Evolutionary conservation across 2,329 filamentous ascomycete genomes (phyloP).

Genomic region (Fusarium nematophilum): DNA sequence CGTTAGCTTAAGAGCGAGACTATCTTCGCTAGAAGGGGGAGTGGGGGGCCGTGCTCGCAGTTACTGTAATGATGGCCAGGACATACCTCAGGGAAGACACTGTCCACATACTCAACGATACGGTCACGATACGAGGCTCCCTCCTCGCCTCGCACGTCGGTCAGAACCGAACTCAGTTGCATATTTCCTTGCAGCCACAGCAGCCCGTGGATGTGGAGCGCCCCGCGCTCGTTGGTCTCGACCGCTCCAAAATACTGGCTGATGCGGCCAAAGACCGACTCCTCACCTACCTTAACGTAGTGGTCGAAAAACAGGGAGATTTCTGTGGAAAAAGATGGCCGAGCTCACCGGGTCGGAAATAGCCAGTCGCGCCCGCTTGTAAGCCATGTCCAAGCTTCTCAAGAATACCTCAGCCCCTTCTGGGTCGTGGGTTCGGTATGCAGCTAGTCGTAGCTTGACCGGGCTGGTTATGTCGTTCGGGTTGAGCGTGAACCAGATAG

Average conservation of each 20-base stretch:
- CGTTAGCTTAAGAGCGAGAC: too few species aligned
- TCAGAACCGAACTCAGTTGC: not conserved
- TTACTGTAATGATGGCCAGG: too few species aligned
- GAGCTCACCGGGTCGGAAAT: slow-evolving; percentile 16
- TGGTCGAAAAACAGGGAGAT: slow-evolving; percentile 6
- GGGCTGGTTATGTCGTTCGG: slow-evolving; percentile 2
- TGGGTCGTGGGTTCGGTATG: not conserved
- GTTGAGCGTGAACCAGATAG: slow-evolving; percentile 11
- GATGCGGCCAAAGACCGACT: not conserved
- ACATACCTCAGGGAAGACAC: slow-evolving; percentile 8
- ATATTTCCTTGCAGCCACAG: slow-evolving; percentile 10
- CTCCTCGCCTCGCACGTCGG: not conserved
- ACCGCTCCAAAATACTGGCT: too few species aligned
- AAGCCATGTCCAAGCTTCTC: not conserved
- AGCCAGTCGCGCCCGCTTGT: not conserved
- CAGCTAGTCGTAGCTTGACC: not conserved
- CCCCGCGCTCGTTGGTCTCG: too few species aligned
- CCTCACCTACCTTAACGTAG: not conserved
- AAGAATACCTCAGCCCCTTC: not conserved
- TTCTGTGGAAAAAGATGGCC: slow-evolving; percentile 5
- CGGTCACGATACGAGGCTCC: not conserved
- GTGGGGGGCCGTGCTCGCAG: too few species aligned
- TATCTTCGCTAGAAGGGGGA: too few species aligned
- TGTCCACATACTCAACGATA: slow-evolving; percentile 10
- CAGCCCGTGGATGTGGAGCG: slow-evolving; percentile 5